Percentiles rank a stretch among this genome's conserved stretches.
phyloP scores from a whole-genome alignment of 441 rosid species.

The Brassica balearica region DNA sequence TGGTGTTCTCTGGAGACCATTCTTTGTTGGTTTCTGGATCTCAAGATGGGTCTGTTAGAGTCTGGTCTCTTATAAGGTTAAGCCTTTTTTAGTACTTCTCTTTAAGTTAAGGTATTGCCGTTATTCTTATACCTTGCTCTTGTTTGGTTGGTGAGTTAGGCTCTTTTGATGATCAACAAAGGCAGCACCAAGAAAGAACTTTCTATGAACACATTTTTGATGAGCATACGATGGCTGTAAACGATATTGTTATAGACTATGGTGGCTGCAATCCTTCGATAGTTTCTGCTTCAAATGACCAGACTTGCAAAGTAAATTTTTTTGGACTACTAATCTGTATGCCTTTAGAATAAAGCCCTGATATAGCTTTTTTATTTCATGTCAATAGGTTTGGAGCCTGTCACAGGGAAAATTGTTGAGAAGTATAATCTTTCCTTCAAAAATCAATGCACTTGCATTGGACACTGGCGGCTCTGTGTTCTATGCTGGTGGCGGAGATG shows the following conservation, averaged over 20 bases:
- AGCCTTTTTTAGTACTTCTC: background rate
- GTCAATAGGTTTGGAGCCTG: conserved; percentile 78
- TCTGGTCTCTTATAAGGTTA: conserved; percentile 84
- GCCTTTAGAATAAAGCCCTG: conserved; percentile 10
- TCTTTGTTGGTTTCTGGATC: conserved; percentile 85
- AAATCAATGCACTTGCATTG: conserved; percentile 73
- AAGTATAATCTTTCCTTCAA: conserved; percentile 70
- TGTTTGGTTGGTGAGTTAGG: conserved; percentile 49
- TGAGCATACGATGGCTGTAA: conserved; percentile 68
- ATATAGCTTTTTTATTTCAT: conserved; percentile 12
- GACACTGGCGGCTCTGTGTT: conserved; percentile 86
- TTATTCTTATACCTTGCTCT: conserved; percentile 20
- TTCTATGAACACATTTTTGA: conserved; percentile 67
- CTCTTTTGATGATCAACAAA: conserved; percentile 70
- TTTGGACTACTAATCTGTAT: conserved; percentile 8
- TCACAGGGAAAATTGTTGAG: conserved; percentile 63
- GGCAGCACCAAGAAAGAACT: conserved; percentile 59
- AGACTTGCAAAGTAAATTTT: conserved; percentile 79
- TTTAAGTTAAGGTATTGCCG: background rate
- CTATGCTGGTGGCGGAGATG: conserved; percentile 87
- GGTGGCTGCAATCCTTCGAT: conserved; percentile 80
- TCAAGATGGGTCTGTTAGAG: conserved; percentile 76
- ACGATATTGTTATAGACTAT: conserved; percentile 70
- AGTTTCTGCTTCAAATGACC: conserved; percentile 82
- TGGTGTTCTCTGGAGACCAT: conserved; percentile 78